phyloP scores from a whole-genome alignment of 139 green algal genomes.

The Raphidocelis subcapitata region DNA sequence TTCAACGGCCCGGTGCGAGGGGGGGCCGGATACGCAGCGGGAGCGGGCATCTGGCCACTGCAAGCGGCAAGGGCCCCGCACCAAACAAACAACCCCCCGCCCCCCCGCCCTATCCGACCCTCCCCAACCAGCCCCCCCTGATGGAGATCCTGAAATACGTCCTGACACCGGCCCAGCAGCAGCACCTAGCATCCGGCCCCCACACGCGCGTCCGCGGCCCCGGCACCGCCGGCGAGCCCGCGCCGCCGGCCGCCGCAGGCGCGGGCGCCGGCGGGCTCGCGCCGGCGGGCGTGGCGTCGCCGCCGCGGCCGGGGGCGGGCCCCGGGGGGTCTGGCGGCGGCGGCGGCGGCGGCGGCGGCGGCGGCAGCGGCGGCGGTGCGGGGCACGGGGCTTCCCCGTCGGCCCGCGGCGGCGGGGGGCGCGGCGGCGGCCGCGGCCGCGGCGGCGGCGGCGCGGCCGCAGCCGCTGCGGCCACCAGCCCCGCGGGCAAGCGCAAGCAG shows the following conservation, averaged over 20 bases:
- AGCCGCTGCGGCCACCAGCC: background rate
- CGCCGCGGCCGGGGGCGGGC: background rate
- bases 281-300: background rate
- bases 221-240: conserved; percentile 10
- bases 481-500: background rate
- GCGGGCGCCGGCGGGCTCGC: background rate
- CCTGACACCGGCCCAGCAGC: conserved; percentile 25
- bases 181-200: conserved; percentile 36
- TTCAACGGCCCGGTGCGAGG: background rate
- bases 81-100: too few species aligned
- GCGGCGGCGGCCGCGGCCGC: background rate
- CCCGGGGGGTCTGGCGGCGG: background rate
- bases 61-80: too few species aligned
- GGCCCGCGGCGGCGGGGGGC: too few species aligned
- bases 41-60: too few species aligned
- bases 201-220: conserved; percentile 41
- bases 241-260: background rate
- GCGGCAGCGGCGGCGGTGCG: too few species aligned
- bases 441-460: background rate
- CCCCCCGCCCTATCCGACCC: background rate
- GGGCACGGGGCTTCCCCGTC: too few species aligned
- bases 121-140: conserved; percentile 35
- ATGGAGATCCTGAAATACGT: conserved; percentile 50
- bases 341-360: background rate
- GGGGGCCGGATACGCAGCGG: too few species aligned